Evolutionary conservation across 768 basidiomycete genomes (phyloP).

Genomic region (Omphalotus guepiniiformis): DNA sequence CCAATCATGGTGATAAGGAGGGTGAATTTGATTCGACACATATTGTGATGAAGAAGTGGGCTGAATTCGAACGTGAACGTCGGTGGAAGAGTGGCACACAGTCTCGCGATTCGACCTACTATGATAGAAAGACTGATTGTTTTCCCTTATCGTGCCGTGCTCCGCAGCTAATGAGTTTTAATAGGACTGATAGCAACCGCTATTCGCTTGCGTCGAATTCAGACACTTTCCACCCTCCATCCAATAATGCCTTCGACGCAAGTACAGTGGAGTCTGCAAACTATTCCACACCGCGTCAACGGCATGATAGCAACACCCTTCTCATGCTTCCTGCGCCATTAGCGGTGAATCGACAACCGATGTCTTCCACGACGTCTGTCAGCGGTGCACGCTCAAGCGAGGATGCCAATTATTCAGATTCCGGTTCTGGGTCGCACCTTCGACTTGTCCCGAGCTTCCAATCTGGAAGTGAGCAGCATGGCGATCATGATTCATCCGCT

Average conservation of each 20-base stretch:
- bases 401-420: constrained; percentile 40
- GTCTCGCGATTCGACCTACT: constrained; percentile 73
- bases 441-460: constrained; percentile 41
- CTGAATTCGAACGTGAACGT: constrained; percentile 93
- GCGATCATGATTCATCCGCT: constrained; percentile 33
- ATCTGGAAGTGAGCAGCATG: constrained; percentile 27
- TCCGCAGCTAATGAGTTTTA: constrained; percentile 15
- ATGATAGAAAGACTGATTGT: constrained; percentile 55
- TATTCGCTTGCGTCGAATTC: constrained; percentile 78
- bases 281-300: constrained; percentile 42
- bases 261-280: constrained; percentile 60
- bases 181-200: constrained; percentile 42
- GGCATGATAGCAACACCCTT: constrained; percentile 67
- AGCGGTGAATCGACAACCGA: constrained; percentile 49
- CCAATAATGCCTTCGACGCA: constrained; percentile 46
- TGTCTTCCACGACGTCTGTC: constrained; percentile 47
- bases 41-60: constrained; percentile 99
- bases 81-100: constrained; percentile 87
- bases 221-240: constrained; percentile 59
- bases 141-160: constrained; percentile 2
- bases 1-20: constrained; percentile 86
- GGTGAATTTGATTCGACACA: constrained; percentile 95
- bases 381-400: constrained; percentile 45
- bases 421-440: constrained; percentile 36
- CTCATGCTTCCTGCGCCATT: constrained; percentile 76